Percentiles rank a stretch among this genome's conserved stretches.
phyloP scores from a whole-genome alignment of 2,329 filamentous ascomycete genomes.

The Microthyrium microscopicum region DNA sequence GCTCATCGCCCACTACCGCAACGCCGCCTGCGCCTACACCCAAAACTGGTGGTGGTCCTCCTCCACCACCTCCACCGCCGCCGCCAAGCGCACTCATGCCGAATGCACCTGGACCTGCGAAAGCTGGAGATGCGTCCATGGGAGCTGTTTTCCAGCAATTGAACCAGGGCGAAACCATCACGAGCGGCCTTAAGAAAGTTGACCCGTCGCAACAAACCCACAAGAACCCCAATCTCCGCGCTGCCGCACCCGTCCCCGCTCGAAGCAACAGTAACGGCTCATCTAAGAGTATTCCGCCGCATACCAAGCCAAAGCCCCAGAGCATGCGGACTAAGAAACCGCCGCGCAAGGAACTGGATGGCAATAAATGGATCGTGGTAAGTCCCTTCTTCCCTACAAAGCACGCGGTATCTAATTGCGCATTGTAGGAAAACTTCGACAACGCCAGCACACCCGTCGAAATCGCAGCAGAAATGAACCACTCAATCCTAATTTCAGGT shows the following conservation, averaged over 20 bases:
- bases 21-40: slow-evolving; percentile 34
- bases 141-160: slow-evolving; percentile 82
- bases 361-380: slow-evolving; percentile 83
- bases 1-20: slow-evolving; percentile 17
- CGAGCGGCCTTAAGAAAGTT: slow-evolving; percentile 77
- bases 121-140: slow-evolving; percentile 41
- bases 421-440: slow-evolving; percentile 85
- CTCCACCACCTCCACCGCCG: slow-evolving; percentile 52
- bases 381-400: slow-evolving; percentile 16
- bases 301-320: slow-evolving; percentile 39
- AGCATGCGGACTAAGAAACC: slow-evolving; percentile 31
- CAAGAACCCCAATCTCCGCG: slow-evolving; percentile 81
- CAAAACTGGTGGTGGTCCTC: slow-evolving; percentile 36
- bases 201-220: slow-evolving; percentile 95
- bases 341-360: slow-evolving; percentile 33
- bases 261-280: slow-evolving; percentile 44
- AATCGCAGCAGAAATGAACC: slow-evolving; percentile 64
- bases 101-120: slow-evolving; percentile 34
- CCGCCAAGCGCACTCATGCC: slow-evolving; percentile 49
- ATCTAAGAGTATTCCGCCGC: slow-evolving; percentile 64
- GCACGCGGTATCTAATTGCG: too few relatives aligned
- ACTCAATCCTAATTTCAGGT: slow-evolving; percentile 81
- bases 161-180: slow-evolving; percentile 79
- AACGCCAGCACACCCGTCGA: slow-evolving; percentile 55
- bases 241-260: slow-evolving; percentile 50